Base-by-base conservation (phyloP, 306 rosid species). In the Inga laurina region DNA sequence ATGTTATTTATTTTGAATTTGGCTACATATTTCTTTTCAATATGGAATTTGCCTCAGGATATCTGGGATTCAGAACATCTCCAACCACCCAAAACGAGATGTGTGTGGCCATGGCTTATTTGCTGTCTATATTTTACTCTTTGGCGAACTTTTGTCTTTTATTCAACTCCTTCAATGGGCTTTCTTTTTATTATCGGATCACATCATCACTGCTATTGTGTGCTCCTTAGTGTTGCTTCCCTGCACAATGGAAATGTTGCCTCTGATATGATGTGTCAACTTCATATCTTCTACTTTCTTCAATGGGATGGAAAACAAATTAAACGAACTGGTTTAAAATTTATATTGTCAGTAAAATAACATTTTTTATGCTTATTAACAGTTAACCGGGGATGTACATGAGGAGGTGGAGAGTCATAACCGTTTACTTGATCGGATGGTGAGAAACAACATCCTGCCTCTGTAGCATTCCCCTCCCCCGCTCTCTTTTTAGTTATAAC, bases 311-410 rank as follows among this genome's bases (percentile, higher is more conserved):
- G 13, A n/a, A 70, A 51, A 59, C 71, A 45, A 45, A 56, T 56
- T 21, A 75, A 77, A 62, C 34, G 72, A 82, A 52, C 85, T 81
- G 76, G 64, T 77, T 84, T 72, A 21, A 66, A 66, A 73, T 75
- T 35, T 81, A 10, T 75, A 61, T 81, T 75, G 77, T 74, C 30
- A 13, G 54, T 51, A 45, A 19, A 75, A 34, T 74, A 75, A 75
- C 70, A 62, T 54, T 76, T 19, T 34, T 85, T 52, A 72, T 73
- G 21, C 73, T 81, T 81, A 22, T 74, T 82, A 81, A 80, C 94
- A 96, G 99, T 85, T 96, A 81, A 96, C 99, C 49, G 98, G 98
- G 57, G 99, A 94, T 90, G 92, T 96, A 84, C 97, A 94, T 30
- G 94, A 94, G 69, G 99, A 94, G 89, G 98, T 91, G 77, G 98